phyloP scores from a whole-genome alignment of 2,329 filamentous ascomycete genomes.

The Colletotrichum spaethianum region DNA sequence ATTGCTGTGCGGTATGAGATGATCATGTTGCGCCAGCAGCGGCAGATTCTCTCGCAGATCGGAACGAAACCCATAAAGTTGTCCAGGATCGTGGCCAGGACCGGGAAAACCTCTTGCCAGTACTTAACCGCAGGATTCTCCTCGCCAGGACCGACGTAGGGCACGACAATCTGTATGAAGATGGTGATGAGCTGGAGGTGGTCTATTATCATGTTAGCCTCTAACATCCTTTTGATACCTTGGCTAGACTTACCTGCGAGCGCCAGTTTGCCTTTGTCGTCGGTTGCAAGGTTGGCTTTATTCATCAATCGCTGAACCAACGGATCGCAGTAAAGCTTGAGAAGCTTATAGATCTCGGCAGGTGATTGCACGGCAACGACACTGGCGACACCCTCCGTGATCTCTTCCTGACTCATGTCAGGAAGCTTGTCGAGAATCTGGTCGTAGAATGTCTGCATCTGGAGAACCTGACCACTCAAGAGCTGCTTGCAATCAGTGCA shows the following conservation, averaged over 20 bases:
- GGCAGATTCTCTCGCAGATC: slow-evolving; percentile 92
- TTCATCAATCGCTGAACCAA: slow-evolving; percentile 87
- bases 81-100: slow-evolving; percentile 87
- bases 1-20: slow-evolving; percentile 95
- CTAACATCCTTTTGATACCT: not conserved
- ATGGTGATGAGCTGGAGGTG: slow-evolving; percentile 93
- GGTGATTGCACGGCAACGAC: slow-evolving; percentile 90
- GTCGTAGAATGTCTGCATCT: slow-evolving; percentile 94
- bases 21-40: slow-evolving; percentile 97
- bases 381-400: slow-evolving; percentile 94
- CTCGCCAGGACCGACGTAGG: slow-evolving; percentile 78
- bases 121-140: slow-evolving; percentile 96
- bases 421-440: slow-evolving; percentile 90
- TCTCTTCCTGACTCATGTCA: slow-evolving; percentile 90
- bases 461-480: slow-evolving; percentile 84
- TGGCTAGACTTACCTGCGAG: slow-evolving; percentile 77
- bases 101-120: slow-evolving; percentile 93
- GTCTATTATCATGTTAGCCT: slow-evolving; percentile 66
- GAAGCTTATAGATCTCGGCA: slow-evolving; percentile 83
- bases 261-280: slow-evolving; percentile 86
- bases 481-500: slow-evolving; percentile 94
- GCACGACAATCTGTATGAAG: slow-evolving; percentile 84
- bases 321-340: slow-evolving; percentile 95
- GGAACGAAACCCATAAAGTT: slow-evolving; percentile 89
- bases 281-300: slow-evolving; percentile 87